Conservation (phyloP, 2,329 filamentous ascomycete species). For the Arthroderma sp. region DNA sequence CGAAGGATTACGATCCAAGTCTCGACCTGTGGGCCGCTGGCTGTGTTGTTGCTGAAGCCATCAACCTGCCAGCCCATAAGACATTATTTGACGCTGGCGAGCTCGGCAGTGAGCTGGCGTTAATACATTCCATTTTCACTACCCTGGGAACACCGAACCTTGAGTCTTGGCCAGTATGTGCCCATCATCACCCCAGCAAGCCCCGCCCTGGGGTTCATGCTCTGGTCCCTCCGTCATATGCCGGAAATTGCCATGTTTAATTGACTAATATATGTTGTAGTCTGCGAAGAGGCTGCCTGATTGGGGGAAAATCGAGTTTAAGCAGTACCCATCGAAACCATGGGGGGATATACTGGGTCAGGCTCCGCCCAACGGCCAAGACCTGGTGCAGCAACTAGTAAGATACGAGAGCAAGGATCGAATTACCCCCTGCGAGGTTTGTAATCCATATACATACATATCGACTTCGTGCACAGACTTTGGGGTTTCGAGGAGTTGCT, state of each 20-base stretch:
- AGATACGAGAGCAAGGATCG: constrained; percentile 58
- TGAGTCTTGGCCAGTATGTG: constrained; percentile 64
- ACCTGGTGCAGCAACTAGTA: constrained; percentile 57
- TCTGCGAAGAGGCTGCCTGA: constrained; percentile 53
- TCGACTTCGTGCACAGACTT: background rate
- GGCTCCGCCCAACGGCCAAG: constrained; percentile 45
- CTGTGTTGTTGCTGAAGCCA: constrained; percentile 67
- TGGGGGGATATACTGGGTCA: constrained; percentile 62
- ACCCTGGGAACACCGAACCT: constrained; percentile 74
- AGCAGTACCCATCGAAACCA: constrained; percentile 51
- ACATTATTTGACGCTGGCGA: constrained; percentile 78
- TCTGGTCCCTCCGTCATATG: background rate
- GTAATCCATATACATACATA: background rate
- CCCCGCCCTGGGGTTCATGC: constrained; percentile 3
- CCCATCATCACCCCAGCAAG: background rate
- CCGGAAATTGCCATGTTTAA: background rate
- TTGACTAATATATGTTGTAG: constrained; percentile 15
- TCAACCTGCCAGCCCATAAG: constrained; percentile 38
- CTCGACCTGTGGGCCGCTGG: constrained; percentile 88
- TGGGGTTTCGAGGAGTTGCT: background rate
- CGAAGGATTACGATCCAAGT: constrained; percentile 55
- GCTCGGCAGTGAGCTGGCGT: constrained; percentile 77
- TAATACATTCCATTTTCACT: constrained; percentile 87
- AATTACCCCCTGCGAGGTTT: constrained; percentile 49
- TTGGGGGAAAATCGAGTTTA: constrained; percentile 77